A percentile compares a stretch with the other conserved stretches of the same genome.
Conservation (phyloP, 2,329 filamentous ascomycete species). For the Nigrospora osmanthi region DNA sequence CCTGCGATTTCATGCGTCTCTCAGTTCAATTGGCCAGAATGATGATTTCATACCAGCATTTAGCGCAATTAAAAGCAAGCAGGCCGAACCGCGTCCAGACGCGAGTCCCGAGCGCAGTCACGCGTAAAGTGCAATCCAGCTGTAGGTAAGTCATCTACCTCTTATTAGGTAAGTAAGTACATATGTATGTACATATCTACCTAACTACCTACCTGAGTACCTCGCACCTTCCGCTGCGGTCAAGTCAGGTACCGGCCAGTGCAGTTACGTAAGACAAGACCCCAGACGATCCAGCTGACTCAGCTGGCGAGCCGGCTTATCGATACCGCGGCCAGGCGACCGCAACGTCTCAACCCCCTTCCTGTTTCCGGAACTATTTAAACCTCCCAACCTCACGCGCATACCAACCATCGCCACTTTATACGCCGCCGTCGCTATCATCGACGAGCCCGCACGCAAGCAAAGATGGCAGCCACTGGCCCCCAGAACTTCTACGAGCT, state of each 20-base stretch:
- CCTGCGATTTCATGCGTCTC: too few species aligned
- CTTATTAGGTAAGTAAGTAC: too few species aligned
- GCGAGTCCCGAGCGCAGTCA: constrained; percentile 21
- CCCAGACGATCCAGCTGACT: constrained; percentile 2
- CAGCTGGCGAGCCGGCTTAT: neutral
- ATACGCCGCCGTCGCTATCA: neutral
- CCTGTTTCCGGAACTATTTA: constrained; percentile 5
- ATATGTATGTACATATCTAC: too few species aligned
- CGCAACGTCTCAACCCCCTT: neutral
- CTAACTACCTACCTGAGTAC: too few species aligned
- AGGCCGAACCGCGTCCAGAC: constrained; percentile 8
- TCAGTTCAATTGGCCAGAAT: neutral
- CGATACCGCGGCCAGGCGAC: neutral
- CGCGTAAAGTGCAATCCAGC: constrained; percentile 22
- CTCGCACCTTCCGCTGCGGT: too few species aligned
- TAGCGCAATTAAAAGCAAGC: constrained; percentile 17
- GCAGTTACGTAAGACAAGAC: too few species aligned
- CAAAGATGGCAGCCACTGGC: constrained; percentile 33
- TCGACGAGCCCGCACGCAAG: neutral
- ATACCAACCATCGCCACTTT: constrained; percentile 2
- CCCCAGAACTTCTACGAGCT: constrained; percentile 77
- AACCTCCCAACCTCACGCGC: constrained; percentile 3
- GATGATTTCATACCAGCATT: constrained; percentile 16
- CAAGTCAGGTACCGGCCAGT: too few species aligned
- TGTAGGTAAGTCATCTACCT: too few species aligned